Evolutionary conservation across 768 basidiomycete genomes (phyloP), one percentile per base, ranked within the genome.

Genomic region (Naganishia vaughanmartiniae): DNA sequence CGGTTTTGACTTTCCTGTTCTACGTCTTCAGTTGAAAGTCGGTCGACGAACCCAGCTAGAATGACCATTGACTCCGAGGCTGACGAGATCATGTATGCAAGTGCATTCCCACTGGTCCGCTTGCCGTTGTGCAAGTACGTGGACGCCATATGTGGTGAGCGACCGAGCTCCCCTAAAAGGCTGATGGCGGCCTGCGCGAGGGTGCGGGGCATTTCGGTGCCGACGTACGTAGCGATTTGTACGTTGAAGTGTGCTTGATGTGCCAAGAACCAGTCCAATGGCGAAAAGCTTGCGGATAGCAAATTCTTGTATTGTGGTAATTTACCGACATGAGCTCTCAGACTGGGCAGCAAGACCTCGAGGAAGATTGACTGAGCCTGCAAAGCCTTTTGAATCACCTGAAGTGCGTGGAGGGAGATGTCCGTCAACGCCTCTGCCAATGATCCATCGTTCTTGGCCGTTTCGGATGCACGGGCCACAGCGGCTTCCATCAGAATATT

Each of bases 21-120:
- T 12, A 66, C 56, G 54, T 66, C 45, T 39, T 57, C 54, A 21
- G 34, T 34, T 17, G 68, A 63, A 17, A 72, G 42, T 34, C 71
- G 67, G 17, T 60, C 51, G 21, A 69, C 58, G 67, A 72, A 72
- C 34, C 67, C 67, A 31, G 67, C 66, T n/a, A 67, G 53, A 28
- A 72, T 65, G 63, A 72, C 63, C 34, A 51, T 48, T 1, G 71
- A 72, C 30, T 72, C 67, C 3, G 58, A 14, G 2, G 71, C 54
- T 15, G 57, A 54, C 7, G 53, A 26, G 34, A 72, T 65, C 33
- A 69, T 54, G 31, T 69, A 58, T 30, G 67, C 60, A 0, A 72
- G 63, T 26, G 45, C 36, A 42, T 72, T 72, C 10, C 71, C 71
- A 31, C 54, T 58, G 14, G 58, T 65, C 6, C 57, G 57, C 33